phyloP scores from a whole-genome alignment of 2,329 filamentous ascomycete genomes.

The Colletotrichum gloeosporioides region DNA sequence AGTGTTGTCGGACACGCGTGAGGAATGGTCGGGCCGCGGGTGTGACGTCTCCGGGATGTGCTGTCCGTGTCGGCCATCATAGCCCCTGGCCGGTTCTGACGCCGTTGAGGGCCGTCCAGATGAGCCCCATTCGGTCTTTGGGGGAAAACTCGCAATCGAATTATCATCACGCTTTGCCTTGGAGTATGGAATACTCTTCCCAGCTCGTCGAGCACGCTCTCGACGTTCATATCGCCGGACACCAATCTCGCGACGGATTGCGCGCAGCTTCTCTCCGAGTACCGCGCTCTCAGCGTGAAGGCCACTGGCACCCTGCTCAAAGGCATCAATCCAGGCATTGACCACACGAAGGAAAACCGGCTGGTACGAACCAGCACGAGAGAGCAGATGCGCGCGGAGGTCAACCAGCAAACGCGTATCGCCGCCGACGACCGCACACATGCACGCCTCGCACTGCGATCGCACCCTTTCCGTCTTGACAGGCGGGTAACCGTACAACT shows the following conservation, averaged over 20 bases:
- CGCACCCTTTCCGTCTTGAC: constrained; percentile 28
- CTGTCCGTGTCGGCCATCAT: background rate
- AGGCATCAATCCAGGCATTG: constrained; percentile 48
- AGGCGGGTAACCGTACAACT: constrained; percentile 37
- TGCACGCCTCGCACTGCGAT: constrained; percentile 57
- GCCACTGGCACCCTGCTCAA: constrained; percentile 22
- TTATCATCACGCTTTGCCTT: background rate
- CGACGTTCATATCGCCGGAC: constrained; percentile 15
- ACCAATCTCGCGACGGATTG: background rate
- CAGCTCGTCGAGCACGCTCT: background rate
- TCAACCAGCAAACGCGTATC: constrained; percentile 46
- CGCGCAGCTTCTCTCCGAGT: constrained; percentile 2
- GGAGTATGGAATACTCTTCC: background rate
- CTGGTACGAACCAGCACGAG: constrained; percentile 33
- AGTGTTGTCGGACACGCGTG: background rate
- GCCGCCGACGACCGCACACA: constrained; percentile 54
- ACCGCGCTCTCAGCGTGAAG: background rate
- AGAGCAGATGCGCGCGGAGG: constrained; percentile 47
- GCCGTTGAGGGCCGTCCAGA: background rate
- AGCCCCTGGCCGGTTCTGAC: background rate
- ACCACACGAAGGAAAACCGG: constrained; percentile 46
- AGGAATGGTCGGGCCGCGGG: background rate
- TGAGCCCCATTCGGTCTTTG: background rate
- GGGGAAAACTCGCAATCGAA: background rate
- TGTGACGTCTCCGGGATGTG: background rate